A percentile compares a stretch with the other conserved stretches of the same genome.
Conservation (phyloP, 805 yeast species). For the Metschnikowia kofuensis region DNA sequence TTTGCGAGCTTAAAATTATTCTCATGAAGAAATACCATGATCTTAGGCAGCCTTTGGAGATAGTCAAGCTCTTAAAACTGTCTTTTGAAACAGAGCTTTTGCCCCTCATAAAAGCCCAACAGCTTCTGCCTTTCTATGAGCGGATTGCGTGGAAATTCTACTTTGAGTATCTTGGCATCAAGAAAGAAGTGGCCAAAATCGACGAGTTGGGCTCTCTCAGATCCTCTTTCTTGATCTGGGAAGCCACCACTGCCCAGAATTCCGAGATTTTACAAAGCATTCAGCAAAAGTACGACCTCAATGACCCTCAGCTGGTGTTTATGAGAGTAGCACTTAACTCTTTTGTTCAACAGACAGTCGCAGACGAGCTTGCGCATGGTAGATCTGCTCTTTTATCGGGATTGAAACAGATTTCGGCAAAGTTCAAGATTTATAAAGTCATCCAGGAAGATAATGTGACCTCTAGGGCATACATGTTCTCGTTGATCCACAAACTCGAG, state of each 20-base stretch:
- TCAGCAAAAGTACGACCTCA: constrained; percentile 16
- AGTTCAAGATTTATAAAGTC: constrained; percentile 25
- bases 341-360: constrained; percentile 15
- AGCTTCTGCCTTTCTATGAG: constrained; percentile 36
- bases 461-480: constrained; percentile 14
- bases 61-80: constrained; percentile 28
- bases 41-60: constrained; percentile 29
- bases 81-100: constrained; percentile 24
- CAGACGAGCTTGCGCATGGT: constrained; percentile 12
- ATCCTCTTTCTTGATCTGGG: constrained; percentile 39
- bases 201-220: constrained; percentile 19
- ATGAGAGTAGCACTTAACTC: constrained; percentile 21
- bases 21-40: constrained; percentile 37
- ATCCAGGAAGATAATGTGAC: constrained; percentile 7
- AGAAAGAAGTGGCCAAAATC: constrained; percentile 25
- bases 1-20: constrained; percentile 28
- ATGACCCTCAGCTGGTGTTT: constrained; percentile 25
- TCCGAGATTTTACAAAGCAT: constrained; percentile 16
- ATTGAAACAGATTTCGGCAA: constrained; percentile 32
- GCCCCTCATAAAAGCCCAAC: constrained; percentile 21
- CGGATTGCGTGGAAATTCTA: constrained; percentile 41
- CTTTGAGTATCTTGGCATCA: constrained; percentile 29
- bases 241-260: constrained; percentile 23
- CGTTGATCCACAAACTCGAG: constrained; percentile 14
- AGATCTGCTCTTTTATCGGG: constrained; percentile 23